These are phyloP conservation scores for Globisporangium carolinianum DNA, from an alignment of 352 stramenopile genomes.

Conservation along the genomic window DNA sequence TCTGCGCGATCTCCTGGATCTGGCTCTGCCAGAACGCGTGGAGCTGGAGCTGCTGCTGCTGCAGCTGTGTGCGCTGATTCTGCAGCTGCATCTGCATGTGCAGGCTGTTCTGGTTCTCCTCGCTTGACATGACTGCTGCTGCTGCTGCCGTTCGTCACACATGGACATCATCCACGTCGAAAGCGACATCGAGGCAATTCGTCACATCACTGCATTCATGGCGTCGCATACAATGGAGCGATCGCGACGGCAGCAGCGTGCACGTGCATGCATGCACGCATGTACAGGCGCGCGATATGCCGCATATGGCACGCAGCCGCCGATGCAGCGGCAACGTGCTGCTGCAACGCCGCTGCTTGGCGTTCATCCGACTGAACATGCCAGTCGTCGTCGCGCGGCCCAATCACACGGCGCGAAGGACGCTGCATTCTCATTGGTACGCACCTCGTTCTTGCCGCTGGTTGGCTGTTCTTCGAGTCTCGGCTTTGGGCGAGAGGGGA, in stretches of 20 bases:
- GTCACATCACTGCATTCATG: neutral
- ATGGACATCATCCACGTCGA: neutral
- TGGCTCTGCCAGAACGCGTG: constrained; percentile 86
- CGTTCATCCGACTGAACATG: neutral
- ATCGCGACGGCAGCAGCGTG: neutral
- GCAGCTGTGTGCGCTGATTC: constrained; percentile 82
- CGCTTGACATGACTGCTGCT: constrained; percentile 40
- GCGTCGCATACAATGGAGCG: too few relatives aligned
- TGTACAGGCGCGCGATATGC: neutral
- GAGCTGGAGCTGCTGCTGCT: constrained; percentile 82
- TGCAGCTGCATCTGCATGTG: constrained; percentile 86
- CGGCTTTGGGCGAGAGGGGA: too few relatives aligned
- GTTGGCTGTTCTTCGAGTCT: neutral
- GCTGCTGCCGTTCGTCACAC: neutral
- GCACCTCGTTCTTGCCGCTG: neutral
- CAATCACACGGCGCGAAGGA: neutral
- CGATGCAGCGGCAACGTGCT: neutral
- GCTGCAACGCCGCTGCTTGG: neutral
- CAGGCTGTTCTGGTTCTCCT: constrained; percentile 60
- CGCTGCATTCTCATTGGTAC: neutral
- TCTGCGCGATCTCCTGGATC: constrained; percentile 85
- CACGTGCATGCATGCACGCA: neutral
- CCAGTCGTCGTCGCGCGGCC: neutral
- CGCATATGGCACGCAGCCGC: neutral
- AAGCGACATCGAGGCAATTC: neutral